A percentile compares a stretch with the other conserved stretches of the same genome.
Evolutionary conservation across 257 asterid genomes (phyloP).

Genomic region (Scutellaria galericulata): DNA sequence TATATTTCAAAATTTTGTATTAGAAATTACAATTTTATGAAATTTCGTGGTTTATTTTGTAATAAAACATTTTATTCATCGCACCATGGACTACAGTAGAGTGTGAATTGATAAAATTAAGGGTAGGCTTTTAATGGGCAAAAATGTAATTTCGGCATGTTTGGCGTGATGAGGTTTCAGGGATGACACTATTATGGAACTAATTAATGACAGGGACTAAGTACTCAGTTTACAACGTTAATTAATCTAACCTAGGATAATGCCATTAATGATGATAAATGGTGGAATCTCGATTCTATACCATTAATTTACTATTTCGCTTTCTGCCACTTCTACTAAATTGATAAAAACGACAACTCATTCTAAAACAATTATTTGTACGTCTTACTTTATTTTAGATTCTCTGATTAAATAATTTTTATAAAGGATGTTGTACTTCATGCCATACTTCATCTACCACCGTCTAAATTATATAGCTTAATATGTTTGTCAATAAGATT

Average conservation of each 20-base stretch:
- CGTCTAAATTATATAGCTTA: no score
- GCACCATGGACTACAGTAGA: no score
- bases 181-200: slow-evolving; percentile 39
- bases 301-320: slow-evolving; percentile 20
- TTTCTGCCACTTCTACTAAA: slow-evolving; percentile 34
- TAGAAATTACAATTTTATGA: no score
- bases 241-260: slow-evolving; percentile 45
- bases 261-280: slow-evolving; percentile 52
- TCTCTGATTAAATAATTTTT: not conserved
- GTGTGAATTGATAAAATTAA: no score
- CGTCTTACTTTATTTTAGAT: slow-evolving; percentile 9
- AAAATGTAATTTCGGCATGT: slow-evolving; percentile 21
- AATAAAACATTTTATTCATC: no score
- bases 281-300: slow-evolving; percentile 41
- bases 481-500: no score
- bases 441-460: no score
- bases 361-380: slow-evolving; percentile 25
- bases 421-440: not conserved
- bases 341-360: slow-evolving; percentile 17
- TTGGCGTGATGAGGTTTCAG: slow-evolving; percentile 44
- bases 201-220: slow-evolving; percentile 61
- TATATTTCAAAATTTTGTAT: no score
- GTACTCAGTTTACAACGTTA: slow-evolving; percentile 46
- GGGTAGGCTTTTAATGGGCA: not conserved
- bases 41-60: no score